phyloP scores from a whole-genome alignment of 2,329 filamentous ascomycete species.

The Colletotrichum nymphaeae region DNA sequence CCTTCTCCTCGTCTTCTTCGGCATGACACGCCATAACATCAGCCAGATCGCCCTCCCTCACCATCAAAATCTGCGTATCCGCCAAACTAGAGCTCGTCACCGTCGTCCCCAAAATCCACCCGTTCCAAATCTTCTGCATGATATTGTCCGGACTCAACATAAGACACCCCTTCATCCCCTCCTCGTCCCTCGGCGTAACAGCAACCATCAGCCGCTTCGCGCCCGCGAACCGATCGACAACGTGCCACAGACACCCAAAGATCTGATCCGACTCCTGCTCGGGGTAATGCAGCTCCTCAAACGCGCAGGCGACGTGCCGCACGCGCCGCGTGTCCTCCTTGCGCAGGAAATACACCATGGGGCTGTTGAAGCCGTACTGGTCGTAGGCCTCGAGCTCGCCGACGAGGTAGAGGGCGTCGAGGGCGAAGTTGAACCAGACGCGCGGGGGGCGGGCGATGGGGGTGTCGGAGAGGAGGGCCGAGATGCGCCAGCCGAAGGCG shows the following conservation, averaged over 20 bases:
- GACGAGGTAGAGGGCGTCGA: conserved; percentile 58
- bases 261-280: conserved; percentile 56
- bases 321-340: conserved; percentile 57
- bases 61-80: conserved; percentile 56
- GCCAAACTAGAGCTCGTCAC: conserved; percentile 52
- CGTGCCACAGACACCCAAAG: conserved; percentile 60
- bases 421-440: conserved; percentile 60
- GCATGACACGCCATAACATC: conserved; percentile 41
- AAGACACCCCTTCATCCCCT: conserved; percentile 42
- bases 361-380: conserved; percentile 57
- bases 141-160: conserved; percentile 49
- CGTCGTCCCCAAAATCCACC: conserved; percentile 56
- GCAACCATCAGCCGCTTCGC: conserved; percentile 52
- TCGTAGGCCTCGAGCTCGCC: conserved; percentile 62
- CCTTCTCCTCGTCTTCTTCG: conserved; percentile 10
- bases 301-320: conserved; percentile 55
- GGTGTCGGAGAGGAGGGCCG: conserved; percentile 50
- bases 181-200: conserved; percentile 51
- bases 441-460: conserved; percentile 48
- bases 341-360: conserved; percentile 60
- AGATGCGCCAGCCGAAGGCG: conserved; percentile 59
- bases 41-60: conserved; percentile 55
- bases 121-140: conserved; percentile 61
- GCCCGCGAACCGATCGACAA: conserved; percentile 56
- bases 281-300: conserved; percentile 56